These are phyloP conservation scores for Macrophomina tecta DNA, from an alignment of 2,329 filamentous ascomycete genomes.

Conservation along the genomic window DNA sequence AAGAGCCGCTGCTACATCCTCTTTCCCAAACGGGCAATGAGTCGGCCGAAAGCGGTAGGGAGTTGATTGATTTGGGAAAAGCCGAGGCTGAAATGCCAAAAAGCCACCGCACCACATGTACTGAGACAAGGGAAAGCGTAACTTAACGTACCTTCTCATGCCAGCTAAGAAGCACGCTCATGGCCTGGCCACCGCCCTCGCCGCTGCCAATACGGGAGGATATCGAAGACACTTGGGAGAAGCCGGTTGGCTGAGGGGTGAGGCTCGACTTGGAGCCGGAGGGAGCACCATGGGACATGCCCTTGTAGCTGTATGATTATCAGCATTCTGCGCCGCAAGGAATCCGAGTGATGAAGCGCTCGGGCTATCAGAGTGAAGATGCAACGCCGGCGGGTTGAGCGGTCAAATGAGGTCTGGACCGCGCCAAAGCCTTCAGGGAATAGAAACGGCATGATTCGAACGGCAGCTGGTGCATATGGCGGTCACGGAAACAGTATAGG, in stretches of 20 bases:
- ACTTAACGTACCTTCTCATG: slow-evolving; percentile 75
- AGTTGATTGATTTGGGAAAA: slow-evolving; percentile 15
- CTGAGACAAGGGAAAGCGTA: slow-evolving; percentile 21
- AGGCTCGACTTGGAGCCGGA: slow-evolving; percentile 45
- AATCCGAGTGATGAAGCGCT: slow-evolving; percentile 26
- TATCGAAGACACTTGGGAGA: slow-evolving; percentile 78
- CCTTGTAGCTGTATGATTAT: slow-evolving; percentile 76
- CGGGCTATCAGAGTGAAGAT: not conserved
- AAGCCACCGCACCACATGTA: slow-evolving; percentile 4
- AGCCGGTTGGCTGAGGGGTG: slow-evolving; percentile 82
- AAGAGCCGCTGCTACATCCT: slow-evolving; percentile 17
- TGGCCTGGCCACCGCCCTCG: slow-evolving; percentile 79
- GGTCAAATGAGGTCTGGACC: not conserved
- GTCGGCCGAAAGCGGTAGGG: slow-evolving; percentile 22
- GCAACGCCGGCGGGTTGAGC: slow-evolving; percentile 2
- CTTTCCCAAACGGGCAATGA: slow-evolving; percentile 9
- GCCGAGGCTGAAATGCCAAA: slow-evolving; percentile 10
- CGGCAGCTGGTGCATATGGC: slow-evolving; percentile 4
- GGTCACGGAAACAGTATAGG: slow-evolving; percentile 8
- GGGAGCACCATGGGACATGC: slow-evolving; percentile 65
- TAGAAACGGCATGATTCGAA: not conserved
- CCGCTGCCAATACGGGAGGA: slow-evolving; percentile 60
- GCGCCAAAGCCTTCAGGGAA: not conserved
- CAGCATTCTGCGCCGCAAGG: not conserved
- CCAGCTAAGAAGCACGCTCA: slow-evolving; percentile 98